Evolutionary conservation across 306 rosid species (phyloP).

Genomic region (Leucaena leucocephala): DNA sequence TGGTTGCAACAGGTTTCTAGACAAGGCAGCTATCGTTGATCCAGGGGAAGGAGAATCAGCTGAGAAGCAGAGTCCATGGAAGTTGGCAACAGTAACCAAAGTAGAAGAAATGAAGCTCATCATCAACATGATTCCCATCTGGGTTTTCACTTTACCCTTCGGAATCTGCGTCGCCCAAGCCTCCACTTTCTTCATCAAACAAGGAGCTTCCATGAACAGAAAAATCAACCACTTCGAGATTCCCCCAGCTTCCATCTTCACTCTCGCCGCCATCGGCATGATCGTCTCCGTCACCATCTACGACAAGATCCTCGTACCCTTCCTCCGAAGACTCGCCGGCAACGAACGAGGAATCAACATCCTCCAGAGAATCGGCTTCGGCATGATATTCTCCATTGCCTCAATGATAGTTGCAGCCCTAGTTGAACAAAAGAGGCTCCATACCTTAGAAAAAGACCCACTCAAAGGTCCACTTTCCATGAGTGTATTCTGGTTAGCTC

Average conservation of each 20-base stretch:
- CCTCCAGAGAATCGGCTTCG: constrained; percentile 85
- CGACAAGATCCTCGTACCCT: constrained; percentile 74
- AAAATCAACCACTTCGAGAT: constrained; percentile 49
- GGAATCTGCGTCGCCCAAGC: constrained; percentile 73
- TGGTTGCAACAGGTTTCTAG: constrained; percentile 65
- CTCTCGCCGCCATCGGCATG: constrained; percentile 72
- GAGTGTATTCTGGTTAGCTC: constrained; percentile 88
- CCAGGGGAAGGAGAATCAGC: constrained; percentile 38
- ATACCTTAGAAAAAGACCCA: not conserved
- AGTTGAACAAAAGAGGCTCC: constrained; percentile 63
- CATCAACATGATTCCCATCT: constrained; percentile 83
- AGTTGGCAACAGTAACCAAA: constrained; percentile 65
- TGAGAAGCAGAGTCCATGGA: constrained; percentile 69
- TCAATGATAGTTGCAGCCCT: constrained; percentile 74
- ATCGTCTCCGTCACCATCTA: constrained; percentile 68
- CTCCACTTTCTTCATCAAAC: constrained; percentile 89
- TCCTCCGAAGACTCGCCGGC: constrained; percentile 53
- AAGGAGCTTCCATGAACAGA: constrained; percentile 58
- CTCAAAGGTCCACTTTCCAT: constrained; percentile 32
- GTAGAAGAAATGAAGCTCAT: constrained; percentile 91
- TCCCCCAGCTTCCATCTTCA: constrained; percentile 78
- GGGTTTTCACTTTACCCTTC: constrained; percentile 78
- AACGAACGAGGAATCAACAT: constrained; percentile 92
- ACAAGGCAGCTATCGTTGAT: constrained; percentile 82
- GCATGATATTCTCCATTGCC: constrained; percentile 62